Base-by-base conservation (phyloP, 805 yeast genomes). In the Monosporozyma unispora region DNA sequence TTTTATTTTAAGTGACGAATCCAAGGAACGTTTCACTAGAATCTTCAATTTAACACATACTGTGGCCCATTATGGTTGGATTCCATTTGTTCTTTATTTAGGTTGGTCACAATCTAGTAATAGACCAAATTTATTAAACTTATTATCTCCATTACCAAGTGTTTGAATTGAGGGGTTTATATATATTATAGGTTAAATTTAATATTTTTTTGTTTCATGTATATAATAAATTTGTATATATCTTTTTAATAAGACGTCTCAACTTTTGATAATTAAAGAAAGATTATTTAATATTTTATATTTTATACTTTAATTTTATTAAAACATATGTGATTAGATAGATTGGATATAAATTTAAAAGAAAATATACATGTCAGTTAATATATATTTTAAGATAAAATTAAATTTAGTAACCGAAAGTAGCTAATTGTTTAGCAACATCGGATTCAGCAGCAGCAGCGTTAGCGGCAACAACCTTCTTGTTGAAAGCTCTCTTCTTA, bases 401-500 rank as follows among this genome's bases (percentile, higher is more conserved):
- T 60, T 59, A 54, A 54, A 72, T 70, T 84, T 91, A 93, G 85
- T 93, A 93, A 79, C 99, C 99, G 69, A 93, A 78, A 71, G 95
- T 77, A 74, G 97, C 95, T 73, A 93, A 87, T 80, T 90, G 80
- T 79, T 87, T 77, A 68, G 96, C 82, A 71, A 81, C 95, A 69
- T 87, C 93, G 65, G 96, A 77, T 71, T 82, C 88, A 72, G 93
- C 91, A 74, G 85, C 83, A 61, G 93, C 72, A 69, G 88, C 83
- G 72, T 79, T 77, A 70, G 96, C 97, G 70, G 90, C 81, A 62
- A 78, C 77, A 66, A 86, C 78, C 84, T 91, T 91, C 86, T 87
- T 87, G 75, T 84, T 78, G 71, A 87, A 86, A 75, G 98, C 96
- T 74, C 78, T 81, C 96, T 91, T 93, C 86, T 88, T 89, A 69